Conservation (phyloP, 768 basidiomycete genomes). For the Tylopilus plumbeoviolaceoides region DNA sequence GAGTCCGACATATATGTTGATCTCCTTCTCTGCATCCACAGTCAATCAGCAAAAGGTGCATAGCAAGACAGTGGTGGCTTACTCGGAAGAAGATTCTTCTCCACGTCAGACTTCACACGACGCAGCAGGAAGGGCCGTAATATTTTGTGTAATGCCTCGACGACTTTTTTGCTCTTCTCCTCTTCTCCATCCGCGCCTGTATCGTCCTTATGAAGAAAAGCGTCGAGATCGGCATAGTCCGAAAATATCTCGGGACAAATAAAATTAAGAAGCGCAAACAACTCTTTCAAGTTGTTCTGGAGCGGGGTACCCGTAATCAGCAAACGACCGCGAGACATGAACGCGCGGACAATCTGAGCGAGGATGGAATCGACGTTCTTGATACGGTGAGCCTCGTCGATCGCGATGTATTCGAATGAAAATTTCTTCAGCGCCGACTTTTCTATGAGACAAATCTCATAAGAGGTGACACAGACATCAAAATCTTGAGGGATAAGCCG, state of each 20-base stretch:
- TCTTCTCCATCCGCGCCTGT: slow-evolving; percentile 63
- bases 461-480: slow-evolving; percentile 92
- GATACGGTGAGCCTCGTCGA: slow-evolving; percentile 98
- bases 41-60: not conserved
- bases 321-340: slow-evolving; percentile 82
- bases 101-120: slow-evolving; percentile 94
- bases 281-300: slow-evolving; percentile 95
- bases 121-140: slow-evolving; percentile 90
- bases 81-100: slow-evolving; percentile 94
- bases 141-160: slow-evolving; percentile 96
- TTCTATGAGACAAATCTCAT: slow-evolving; percentile 96
- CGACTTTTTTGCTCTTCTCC: slow-evolving; percentile 86
- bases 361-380: slow-evolving; percentile 98
- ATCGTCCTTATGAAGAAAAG: slow-evolving; percentile 89
- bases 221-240: slow-evolving; percentile 86
- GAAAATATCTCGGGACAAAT: slow-evolving; percentile 97
- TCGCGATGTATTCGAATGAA: slow-evolving; percentile 95
- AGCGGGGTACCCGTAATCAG: slow-evolving; percentile 96
- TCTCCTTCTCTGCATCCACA: slow-evolving; percentile 76
- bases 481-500: slow-evolving; percentile 85
- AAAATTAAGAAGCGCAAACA: slow-evolving; percentile 90
- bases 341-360: slow-evolving; percentile 89
- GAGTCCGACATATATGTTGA: slow-evolving; percentile 96
- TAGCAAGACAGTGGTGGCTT: slow-evolving; percentile 16
- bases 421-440: slow-evolving; percentile 91